A percentile compares a stretch with the other conserved stretches of the same genome.
phyloP scores from a whole-genome alignment of 148 eudicot genomes.

The Salicornia ramosissima region DNA sequence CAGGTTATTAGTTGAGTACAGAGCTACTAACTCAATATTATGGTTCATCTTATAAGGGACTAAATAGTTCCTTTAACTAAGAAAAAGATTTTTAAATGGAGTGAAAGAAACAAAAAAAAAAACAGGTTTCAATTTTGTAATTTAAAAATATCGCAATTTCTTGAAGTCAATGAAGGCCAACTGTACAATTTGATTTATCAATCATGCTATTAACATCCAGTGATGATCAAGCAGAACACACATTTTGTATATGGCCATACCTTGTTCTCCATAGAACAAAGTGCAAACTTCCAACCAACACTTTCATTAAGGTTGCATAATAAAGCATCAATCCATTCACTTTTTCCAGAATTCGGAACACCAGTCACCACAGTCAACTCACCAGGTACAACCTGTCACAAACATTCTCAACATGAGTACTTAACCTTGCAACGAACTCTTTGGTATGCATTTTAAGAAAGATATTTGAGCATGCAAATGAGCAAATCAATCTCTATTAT shows the following conservation, averaged over 20 bases:
- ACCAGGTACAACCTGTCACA: constrained; percentile 85
- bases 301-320: constrained; percentile 71
- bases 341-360: constrained; percentile 98
- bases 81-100: neutral
- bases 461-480: neutral
- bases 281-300: constrained; percentile 86
- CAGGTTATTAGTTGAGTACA: too few species aligned
- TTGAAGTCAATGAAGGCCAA: neutral
- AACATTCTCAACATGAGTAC: neutral
- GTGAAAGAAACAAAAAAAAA: neutral
- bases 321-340: constrained; percentile 99
- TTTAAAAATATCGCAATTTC: neutral
- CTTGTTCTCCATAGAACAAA: constrained; percentile 98
- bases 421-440: neutral
- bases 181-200: neutral
- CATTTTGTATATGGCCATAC: constrained; percentile 28
- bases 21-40: too few species aligned
- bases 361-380: constrained; percentile 94
- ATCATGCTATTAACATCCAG: neutral
- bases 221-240: neutral
- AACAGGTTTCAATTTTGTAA: neutral
- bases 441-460: too few species aligned
- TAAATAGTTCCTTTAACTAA: neutral
- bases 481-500: too few species aligned
- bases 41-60: neutral